Percentiles rank a stretch among this genome's conserved stretches.
phyloP scores from a whole-genome alignment of 345 rosid genomes.

The Melaleuca alternifolia region DNA sequence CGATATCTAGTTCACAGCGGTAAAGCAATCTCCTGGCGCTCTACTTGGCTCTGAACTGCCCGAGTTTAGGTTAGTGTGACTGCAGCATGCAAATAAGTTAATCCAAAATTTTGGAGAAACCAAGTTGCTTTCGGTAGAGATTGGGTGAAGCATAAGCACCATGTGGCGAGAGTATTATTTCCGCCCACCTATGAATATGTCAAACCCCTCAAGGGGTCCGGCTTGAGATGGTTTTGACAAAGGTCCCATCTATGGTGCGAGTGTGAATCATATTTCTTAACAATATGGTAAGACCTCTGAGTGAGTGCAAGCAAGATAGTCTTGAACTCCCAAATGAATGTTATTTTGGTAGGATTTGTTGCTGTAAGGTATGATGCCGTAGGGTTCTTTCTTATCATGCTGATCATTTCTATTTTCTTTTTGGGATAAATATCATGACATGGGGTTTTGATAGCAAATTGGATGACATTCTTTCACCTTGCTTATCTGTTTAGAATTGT shows the following conservation, averaged over 20 bases:
- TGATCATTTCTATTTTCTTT: neutral
- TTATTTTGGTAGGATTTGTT: neutral
- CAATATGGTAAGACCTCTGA: neutral
- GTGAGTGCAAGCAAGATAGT: neutral
- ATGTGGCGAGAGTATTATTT: neutral
- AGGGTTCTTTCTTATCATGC: neutral
- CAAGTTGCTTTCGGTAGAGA: neutral
- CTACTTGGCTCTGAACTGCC: neutral
- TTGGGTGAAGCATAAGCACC: neutral
- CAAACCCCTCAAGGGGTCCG: neutral
- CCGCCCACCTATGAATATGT: neutral
- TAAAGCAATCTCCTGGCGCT: neutral
- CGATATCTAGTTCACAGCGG: neutral
- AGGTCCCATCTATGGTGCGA: neutral
- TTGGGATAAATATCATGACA: neutral
- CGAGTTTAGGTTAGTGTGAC: neutral
- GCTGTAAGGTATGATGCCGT: neutral
- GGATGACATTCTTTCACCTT: neutral
- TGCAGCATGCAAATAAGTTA: neutral
- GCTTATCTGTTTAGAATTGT: neutral
- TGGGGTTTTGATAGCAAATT: neutral
- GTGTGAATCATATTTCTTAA: neutral
- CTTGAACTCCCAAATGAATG: neutral
- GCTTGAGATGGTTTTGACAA: neutral
- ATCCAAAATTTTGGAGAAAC: neutral